Conservation (phyloP, 495 filamentous ascomycete genomes). For the Lophiotrema nucula region DNA sequence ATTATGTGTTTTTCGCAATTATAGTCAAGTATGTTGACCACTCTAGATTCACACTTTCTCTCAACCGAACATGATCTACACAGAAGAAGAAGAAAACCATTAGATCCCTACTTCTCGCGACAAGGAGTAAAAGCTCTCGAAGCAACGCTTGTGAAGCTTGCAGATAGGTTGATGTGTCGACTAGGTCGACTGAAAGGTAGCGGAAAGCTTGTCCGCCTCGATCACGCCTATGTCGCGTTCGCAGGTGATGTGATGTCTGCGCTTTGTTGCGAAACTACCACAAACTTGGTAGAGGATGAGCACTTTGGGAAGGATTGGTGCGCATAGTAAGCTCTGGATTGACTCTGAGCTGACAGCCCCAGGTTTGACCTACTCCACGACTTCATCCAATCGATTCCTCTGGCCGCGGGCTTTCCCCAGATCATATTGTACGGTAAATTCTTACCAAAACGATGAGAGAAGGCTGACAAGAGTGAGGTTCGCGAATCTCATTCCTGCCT, state of each 20-base stretch:
- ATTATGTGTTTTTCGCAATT: background rate
- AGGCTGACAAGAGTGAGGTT: too few species aligned
- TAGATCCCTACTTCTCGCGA: constrained; percentile 27
- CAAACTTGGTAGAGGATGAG: constrained; percentile 5
- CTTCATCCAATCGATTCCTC: background rate
- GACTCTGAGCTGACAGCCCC: too few species aligned
- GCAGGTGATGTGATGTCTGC: constrained; percentile 13
- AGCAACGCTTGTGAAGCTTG: constrained; percentile 45
- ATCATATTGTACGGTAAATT: constrained; percentile 4
- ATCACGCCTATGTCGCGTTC: constrained; percentile 7
- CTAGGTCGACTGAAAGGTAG: constrained; percentile 40
- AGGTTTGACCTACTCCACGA: background rate
- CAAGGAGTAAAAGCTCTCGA: background rate
- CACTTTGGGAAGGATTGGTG: constrained; percentile 18
- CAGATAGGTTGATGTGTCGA: constrained; percentile 40
- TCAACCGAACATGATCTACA: constrained; percentile 22
- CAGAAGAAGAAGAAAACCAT: constrained; percentile 12
- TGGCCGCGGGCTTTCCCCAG: constrained; percentile 5
- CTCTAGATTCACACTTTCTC: constrained; percentile 7
- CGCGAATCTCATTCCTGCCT: too few species aligned
- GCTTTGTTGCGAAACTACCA: background rate
- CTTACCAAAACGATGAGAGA: background rate
- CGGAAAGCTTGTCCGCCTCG: constrained; percentile 7
- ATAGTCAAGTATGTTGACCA: background rate
- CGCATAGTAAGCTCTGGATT: too few species aligned